Evolutionary conservation across 345 rosid species (phyloP), one percentile per base, ranked within the genome.

Genomic region (Camelina hispida): DNA sequence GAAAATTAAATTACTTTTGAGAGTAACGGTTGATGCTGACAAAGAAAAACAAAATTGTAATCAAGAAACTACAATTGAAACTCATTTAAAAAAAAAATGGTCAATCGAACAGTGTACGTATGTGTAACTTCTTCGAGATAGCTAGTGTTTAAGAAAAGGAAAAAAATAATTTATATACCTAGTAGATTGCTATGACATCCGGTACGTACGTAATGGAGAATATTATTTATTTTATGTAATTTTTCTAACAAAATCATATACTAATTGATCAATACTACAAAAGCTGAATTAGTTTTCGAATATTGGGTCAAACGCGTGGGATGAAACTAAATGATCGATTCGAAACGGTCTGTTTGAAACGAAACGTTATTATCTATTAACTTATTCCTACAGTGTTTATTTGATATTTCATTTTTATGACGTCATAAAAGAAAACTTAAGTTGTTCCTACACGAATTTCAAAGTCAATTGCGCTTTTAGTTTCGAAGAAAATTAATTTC

Each of bases 1-100:
- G 17, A 57, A 57, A 17, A 17, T 50, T 61, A 34, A 18, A 17
- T 61, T 61, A 12, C 28, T 11, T 37, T n/a, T 61, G 67, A 71
- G 17, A 48, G 75, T 47, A 73, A 73, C 61, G 51, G 68, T 12
- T 62, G 62, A 51, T 62, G 62, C 54, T 53, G 69, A 42, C 62
- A 7, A 68, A 53, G 38, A 38, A 34, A 51, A 50, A 7, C 3
- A 38, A 52, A 51, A 52, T 28, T 13, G 7, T 28, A 72, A 48
- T 23, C 8, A 37, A 66, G n/a, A 37, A 53, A 52, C 34, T 40
- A 42, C 54, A 62, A 5, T 28, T 53, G 16, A 72, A 53, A 63
- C 55, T 28, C 15, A 38, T 32, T n/a, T 32, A 20, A 20, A 20
- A 3, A 22, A 5, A 25, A 42, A 61, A 50, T 66, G 70, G 47